These are phyloP conservation scores for Cyphellophora europaea DNA, from an alignment of 2,329 filamentous ascomycete species.

Conservation along the genomic window DNA sequence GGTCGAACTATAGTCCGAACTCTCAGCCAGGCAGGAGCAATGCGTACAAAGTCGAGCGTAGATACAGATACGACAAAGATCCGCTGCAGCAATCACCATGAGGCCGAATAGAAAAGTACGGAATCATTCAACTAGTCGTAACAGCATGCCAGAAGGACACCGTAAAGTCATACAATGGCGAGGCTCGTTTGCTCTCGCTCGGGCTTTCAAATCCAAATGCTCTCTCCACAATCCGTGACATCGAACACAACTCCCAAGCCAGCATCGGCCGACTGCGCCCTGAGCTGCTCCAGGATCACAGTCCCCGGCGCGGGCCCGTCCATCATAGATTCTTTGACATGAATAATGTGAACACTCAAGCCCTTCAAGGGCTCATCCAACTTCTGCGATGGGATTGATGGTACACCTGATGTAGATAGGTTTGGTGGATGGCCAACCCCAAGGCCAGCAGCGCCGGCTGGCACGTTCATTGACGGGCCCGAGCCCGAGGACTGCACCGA, in stretches of 20 bases:
- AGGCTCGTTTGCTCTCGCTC: too few relatives aligned
- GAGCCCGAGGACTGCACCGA: constrained; percentile 1
- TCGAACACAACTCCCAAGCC: constrained; percentile 72
- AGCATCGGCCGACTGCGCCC: constrained; percentile 53
- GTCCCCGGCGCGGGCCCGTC: constrained; percentile 60
- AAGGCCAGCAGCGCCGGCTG: background rate
- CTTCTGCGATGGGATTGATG: constrained; percentile 3
- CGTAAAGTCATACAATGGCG: too few relatives aligned
- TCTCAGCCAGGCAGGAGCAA: too few relatives aligned
- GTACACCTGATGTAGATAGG: background rate
- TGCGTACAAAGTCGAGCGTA: too few relatives aligned
- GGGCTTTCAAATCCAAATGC: constrained; percentile 34
- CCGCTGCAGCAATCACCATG: too few relatives aligned
- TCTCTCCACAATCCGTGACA: constrained; percentile 57
- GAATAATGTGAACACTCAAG: constrained; percentile 77
- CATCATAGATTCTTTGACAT: constrained; percentile 77
- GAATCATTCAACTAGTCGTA: too few relatives aligned
- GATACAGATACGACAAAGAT: too few relatives aligned
- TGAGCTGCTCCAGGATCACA: constrained; percentile 61
- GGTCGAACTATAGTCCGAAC: too few relatives aligned
- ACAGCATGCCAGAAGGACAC: too few relatives aligned
- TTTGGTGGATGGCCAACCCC: too few relatives aligned
- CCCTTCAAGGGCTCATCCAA: constrained; percentile 46
- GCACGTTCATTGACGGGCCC: background rate
- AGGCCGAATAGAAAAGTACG: too few relatives aligned